phyloP scores from a whole-genome alignment of 2,329 filamentous ascomycete genomes.

The Saccharata proteae region DNA sequence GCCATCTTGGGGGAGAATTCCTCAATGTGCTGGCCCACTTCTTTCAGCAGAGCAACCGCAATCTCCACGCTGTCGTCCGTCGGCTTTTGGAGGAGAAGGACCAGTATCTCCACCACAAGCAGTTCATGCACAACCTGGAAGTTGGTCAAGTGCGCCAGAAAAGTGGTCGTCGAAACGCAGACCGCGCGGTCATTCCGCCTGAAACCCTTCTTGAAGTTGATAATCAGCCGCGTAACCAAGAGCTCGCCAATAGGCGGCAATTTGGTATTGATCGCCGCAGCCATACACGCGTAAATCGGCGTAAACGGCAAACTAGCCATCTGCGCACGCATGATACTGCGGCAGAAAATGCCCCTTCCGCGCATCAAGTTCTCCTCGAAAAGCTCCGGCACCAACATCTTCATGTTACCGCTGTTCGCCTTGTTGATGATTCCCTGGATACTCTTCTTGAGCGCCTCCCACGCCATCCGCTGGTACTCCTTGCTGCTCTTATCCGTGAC shows the following conservation, averaged over 20 bases:
- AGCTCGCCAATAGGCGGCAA: slow-evolving; percentile 89
- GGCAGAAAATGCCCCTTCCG: slow-evolving; percentile 83
- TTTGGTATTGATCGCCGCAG: slow-evolving; percentile 94
- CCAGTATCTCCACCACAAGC: slow-evolving; percentile 79
- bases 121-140: slow-evolving; percentile 93
- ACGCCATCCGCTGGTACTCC: slow-evolving; percentile 97
- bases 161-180: slow-evolving; percentile 83
- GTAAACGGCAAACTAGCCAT: slow-evolving; percentile 92
- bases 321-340: slow-evolving; percentile 97
- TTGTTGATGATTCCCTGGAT: slow-evolving; percentile 99
- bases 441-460: slow-evolving; percentile 97
- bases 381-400: slow-evolving; percentile 88
- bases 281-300: slow-evolving; percentile 91
- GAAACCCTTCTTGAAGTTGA: slow-evolving; percentile 93
- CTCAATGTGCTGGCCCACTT: slow-evolving; percentile 87
- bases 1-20: slow-evolving; percentile 88
- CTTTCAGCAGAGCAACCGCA: slow-evolving; percentile 81
- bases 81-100: slow-evolving; percentile 86
- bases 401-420: slow-evolving; percentile 96
- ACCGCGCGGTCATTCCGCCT: slow-evolving; percentile 95
- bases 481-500: slow-evolving; percentile 94
- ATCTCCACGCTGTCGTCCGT: slow-evolving; percentile 98
- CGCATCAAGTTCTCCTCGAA: slow-evolving; percentile 91
- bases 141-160: slow-evolving; percentile 90
- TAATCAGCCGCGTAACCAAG: slow-evolving; percentile 68